Conservation (phyloP, 1,284 basidiomycete genomes). For the Vanrija sp. region DNA sequence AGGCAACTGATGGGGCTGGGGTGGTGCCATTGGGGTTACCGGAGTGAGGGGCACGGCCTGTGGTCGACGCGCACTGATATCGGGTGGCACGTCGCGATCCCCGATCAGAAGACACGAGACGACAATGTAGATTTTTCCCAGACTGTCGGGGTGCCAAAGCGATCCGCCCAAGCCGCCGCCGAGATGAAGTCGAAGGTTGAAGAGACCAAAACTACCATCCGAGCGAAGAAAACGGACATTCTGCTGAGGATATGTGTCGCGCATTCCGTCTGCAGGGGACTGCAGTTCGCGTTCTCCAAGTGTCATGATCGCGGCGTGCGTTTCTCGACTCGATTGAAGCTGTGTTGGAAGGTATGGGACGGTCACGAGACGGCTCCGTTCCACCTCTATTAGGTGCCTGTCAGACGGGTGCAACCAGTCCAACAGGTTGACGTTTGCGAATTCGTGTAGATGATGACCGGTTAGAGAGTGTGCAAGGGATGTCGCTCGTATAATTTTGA, state of each 20-base stretch:
- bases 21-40: conserved; percentile 4
- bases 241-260: conserved; percentile 43
- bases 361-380: conserved; percentile 25
- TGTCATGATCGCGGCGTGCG: conserved; percentile 28
- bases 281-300: conserved; percentile 32
- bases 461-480: conserved; percentile 26
- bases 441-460: conserved; percentile 41
- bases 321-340: conserved; percentile 29
- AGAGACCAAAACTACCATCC: conserved; percentile 26
- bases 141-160: conserved; percentile 31
- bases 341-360: conserved; percentile 23
- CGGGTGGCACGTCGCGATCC: conserved; percentile 16
- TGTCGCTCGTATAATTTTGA: conserved; percentile 37
- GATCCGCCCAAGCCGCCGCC: conserved; percentile 41
- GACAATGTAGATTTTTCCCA: conserved; percentile 37
- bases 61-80: neutral
- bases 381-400: conserved; percentile 28
- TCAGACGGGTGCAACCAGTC: conserved; percentile 41
- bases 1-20: conserved; percentile 8
- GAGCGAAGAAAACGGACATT: conserved; percentile 35
- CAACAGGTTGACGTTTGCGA: conserved; percentile 33
- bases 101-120: conserved; percentile 36
- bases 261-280: conserved; percentile 42
- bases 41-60: neutral
- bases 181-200: conserved; percentile 42